A percentile compares a stretch with the other conserved stretches of the same genome.
Evolutionary conservation across 2,329 filamentous ascomycete genomes (phyloP).

Genomic region (Fusarium staphyleae): DNA sequence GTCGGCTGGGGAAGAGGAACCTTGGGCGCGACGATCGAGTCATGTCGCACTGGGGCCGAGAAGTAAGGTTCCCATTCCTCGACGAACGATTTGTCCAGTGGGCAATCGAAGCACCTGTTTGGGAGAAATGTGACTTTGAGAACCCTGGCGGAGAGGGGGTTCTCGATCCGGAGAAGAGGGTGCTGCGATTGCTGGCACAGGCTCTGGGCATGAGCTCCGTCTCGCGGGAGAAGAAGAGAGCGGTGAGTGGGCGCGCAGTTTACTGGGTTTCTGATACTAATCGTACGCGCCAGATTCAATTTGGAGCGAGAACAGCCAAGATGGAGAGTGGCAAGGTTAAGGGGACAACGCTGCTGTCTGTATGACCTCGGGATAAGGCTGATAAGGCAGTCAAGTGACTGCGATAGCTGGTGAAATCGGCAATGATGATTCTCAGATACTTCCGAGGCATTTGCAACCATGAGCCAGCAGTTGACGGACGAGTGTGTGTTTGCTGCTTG

Average conservation of each 20-base stretch:
- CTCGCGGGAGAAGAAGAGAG: constrained; percentile 89
- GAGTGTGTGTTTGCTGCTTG: constrained; percentile 57
- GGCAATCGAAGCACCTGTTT: constrained; percentile 76
- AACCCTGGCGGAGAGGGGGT: constrained; percentile 45
- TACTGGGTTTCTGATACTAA: constrained; percentile 14
- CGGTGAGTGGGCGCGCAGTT: constrained; percentile 60
- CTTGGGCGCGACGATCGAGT: constrained; percentile 92
- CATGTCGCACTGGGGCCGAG: constrained; percentile 86
- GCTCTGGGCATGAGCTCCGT: constrained; percentile 74
- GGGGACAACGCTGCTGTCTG: constrained; percentile 67
- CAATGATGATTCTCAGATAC: constrained; percentile 80
- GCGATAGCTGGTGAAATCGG: constrained; percentile 42
- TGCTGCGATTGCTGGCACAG: constrained; percentile 78
- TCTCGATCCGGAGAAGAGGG: constrained; percentile 81
- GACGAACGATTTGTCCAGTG: constrained; percentile 87
- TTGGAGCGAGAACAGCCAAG: constrained; percentile 82
- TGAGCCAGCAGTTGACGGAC: constrained; percentile 28
- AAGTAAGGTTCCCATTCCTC: constrained; percentile 88
- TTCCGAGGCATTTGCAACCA: constrained; percentile 64
- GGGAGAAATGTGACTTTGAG: constrained; percentile 90
- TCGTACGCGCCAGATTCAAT: constrained; percentile 68
- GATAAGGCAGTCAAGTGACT: constrained; percentile 29
- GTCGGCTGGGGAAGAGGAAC: constrained; percentile 89
- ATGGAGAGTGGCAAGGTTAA: constrained; percentile 76
- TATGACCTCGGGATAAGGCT: too few relatives aligned